These are phyloP conservation scores for Picochlorum costavermella DNA, from an alignment of 139 green algal species.

Conservation along the genomic window DNA sequence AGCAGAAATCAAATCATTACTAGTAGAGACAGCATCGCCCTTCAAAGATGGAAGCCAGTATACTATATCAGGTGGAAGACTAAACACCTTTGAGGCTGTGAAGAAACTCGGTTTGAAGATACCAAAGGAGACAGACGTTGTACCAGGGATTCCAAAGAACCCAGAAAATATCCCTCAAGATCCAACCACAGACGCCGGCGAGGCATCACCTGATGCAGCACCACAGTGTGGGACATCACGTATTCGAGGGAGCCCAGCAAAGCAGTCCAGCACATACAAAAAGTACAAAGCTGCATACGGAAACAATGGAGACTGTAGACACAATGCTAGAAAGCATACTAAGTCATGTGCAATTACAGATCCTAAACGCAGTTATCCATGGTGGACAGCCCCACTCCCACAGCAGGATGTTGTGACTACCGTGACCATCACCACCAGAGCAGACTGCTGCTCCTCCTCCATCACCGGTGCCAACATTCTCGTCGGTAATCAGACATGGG, in stretches of 20 bases:
- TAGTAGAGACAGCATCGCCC: neutral
- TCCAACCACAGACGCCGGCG: neutral
- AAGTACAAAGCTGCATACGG: neutral
- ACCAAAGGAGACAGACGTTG: no score
- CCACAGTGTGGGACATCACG: slow-evolving; percentile 18
- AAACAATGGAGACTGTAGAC: slow-evolving; percentile 21
- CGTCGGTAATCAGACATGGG: slow-evolving; percentile 18
- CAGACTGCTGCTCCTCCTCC: slow-evolving; percentile 16
- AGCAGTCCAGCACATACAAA: slow-evolving; percentile 6
- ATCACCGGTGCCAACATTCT: slow-evolving; percentile 11
- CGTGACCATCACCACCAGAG: slow-evolving; percentile 12
- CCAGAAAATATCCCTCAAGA: neutral
- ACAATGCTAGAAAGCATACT: neutral
- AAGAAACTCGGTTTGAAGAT: no score
- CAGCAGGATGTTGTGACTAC: neutral
- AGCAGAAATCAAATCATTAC: neutral
- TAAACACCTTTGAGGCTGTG: slow-evolving; percentile 10
- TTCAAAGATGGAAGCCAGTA: neutral
- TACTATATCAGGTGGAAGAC: slow-evolving; percentile 1
- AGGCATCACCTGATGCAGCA: neutral
- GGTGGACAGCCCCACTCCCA: slow-evolving; percentile 18
- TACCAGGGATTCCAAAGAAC: neutral
- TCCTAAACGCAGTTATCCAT: slow-evolving; percentile 8
- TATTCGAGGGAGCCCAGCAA: slow-evolving; percentile 9
- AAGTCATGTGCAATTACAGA: neutral